Evolutionary conservation across 1,139 yeast species (phyloP), one percentile per base, ranked within the genome.

Genomic region (Kodamaea fungicola): DNA sequence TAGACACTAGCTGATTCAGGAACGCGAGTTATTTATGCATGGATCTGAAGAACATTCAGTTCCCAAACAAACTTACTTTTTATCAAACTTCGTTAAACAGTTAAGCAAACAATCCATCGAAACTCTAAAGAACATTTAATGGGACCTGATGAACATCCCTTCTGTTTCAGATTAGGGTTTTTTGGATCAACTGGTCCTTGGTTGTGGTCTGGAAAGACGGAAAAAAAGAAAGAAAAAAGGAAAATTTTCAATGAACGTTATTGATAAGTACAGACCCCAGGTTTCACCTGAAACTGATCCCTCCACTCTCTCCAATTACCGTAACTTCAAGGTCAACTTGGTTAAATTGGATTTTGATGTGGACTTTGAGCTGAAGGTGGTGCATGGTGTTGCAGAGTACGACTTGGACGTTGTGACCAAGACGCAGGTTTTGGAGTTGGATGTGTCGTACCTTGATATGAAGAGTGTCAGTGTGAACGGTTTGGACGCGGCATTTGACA

Each of bases 291-390:
- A 80, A 49, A 43, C 53, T 8, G 96, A 87, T 58, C 83, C 85
- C 19, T 82, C 92, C 12, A 85, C 96, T 4, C 63, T 74, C 22
- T 87, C 96, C 36, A 85, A 83, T 58, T 88, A 86, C 61, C 51
- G 51, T 25, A 52, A 66, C 32, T 83, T 84, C 53, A 50, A 61
- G 6, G 74, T 85, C 24, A 49, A 57, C 12, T 61, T 72, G 42
- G 80, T 94, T 1, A 56, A 55, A 4, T 64, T 88, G 38, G 63
- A 71, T 42, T 62, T 84, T 39, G 63, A 69, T 10, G 71, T 89
- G 12, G 60, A 71, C 39, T 89, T 90, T 63, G 72, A 71, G 10
- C 49, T 62, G 16, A 65, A 76, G 45, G 59, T 59, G 12, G 67
- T 88, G 13, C 38, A 46, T 2, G 96, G 96, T 23, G 50, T 61